These are phyloP conservation scores for Colletotrichum sp. DNA, from an alignment of 2,329 filamentous ascomycete genomes.

Conservation along the genomic window DNA sequence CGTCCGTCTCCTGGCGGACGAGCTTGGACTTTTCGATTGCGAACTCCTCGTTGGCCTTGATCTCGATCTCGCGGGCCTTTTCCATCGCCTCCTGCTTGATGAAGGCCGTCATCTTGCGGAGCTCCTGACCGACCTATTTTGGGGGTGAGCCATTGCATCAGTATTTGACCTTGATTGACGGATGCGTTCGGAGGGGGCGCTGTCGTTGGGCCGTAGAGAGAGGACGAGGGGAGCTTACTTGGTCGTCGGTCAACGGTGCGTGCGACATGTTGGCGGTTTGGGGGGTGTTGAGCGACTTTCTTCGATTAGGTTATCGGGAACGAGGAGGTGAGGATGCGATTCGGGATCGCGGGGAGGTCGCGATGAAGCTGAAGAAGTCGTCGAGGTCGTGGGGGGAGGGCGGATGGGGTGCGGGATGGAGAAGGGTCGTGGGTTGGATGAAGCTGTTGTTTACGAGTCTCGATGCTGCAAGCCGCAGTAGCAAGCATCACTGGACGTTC, in stretches of 20 bases:
- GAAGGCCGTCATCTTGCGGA: conserved; percentile 99
- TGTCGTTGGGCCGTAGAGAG: neutral
- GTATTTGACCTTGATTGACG: neutral
- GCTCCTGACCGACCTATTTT: conserved; percentile 88
- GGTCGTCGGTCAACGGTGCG: conserved; percentile 26
- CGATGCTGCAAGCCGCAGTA: conserved; percentile 6
- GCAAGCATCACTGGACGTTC: conserved; percentile 17
- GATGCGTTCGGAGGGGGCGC: neutral
- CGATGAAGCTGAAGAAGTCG: neutral
- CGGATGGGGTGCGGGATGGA: conserved; percentile 4
- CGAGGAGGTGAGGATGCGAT: neutral
- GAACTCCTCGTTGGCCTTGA: conserved; percentile 99
- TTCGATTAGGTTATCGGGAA: conserved; percentile 4
- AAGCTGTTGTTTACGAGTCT: conserved; percentile 20
- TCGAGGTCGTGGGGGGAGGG: neutral
- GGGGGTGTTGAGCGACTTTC: conserved; percentile 17
- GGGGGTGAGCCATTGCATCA: neutral
- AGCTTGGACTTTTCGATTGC: conserved; percentile 99
- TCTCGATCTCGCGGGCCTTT: conserved; percentile 95
- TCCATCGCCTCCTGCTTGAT: conserved; percentile 98
- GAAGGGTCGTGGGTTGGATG: conserved; percentile 5
- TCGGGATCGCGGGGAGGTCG: neutral
- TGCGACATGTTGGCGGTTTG: conserved; percentile 24
- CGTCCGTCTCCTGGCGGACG: conserved; percentile 89
- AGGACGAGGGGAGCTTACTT: conserved; percentile 18